Evolutionary conservation across 2,329 filamentous ascomycete species (phyloP), one percentile per base, ranked within the genome.

Genomic region (Fusarium siculi): DNA sequence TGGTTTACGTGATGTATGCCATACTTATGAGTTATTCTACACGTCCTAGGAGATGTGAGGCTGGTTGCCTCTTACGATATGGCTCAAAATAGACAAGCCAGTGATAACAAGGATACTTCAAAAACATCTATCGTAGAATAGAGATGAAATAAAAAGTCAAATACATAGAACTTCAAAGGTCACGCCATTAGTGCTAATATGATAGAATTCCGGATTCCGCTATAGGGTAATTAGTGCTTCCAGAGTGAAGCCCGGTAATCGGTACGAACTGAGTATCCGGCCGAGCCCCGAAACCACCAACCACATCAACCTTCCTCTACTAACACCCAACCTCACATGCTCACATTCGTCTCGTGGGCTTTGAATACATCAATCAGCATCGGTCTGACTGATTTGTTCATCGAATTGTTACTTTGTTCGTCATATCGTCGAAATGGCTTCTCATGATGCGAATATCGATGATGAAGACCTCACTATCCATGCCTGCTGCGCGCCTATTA

Each of bases 401-500:
- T 49, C 11, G 15, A 40, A 34, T 23, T 14, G 7, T n/a, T 21
- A 21, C 4, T 36, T 15, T 43, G 36, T n/a, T 28, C 25, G 18
- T n/a, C 15, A n/a, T 14, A 32, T 34, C n/a, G 23, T n/a, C 32
- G 47, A 44, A 54, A 78, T 78, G 73, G 6, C 68, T 14, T 65
- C 74, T 46, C 57, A 30, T 5, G 43, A 67, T 21, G 56, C 43
- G 36, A 62, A 60, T 63, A 76, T 79, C 25, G 80, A 80, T 66
- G 79, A 80, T 37, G 79, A 81, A 59, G 82, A 84, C 54, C 79
- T 81, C 57, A 79, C 75, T 5, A 60, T 74, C 19, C 79, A 80
- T 56, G 64, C 76, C 52, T 85, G 83, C 79, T 85, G 85, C 77
- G 80, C 79, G 36, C 80, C 84, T 19, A 70, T 87, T 52, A 63